Conservation (phyloP, 2,329 filamentous ascomycete genomes). For the Fusarium sambucinum region DNA sequence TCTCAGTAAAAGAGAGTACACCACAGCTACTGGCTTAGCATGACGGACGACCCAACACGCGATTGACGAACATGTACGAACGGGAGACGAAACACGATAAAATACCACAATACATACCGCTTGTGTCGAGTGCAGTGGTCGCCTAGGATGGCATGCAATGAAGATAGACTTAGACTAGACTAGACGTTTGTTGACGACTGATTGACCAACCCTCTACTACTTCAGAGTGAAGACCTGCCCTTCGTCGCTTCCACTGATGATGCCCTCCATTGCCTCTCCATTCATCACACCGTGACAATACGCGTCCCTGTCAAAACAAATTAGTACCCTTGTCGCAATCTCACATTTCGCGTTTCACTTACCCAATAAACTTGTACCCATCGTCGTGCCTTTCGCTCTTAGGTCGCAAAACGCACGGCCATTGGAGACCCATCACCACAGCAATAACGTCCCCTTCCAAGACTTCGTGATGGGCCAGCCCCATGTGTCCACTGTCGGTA, state of each 20-base stretch:
- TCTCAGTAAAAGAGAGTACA: slow-evolving; percentile 9
- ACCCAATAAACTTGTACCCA: slow-evolving; percentile 41
- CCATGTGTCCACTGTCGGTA: slow-evolving; percentile 35
- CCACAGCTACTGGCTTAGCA: slow-evolving; percentile 17
- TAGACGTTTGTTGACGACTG: slow-evolving; percentile 25
- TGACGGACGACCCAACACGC: slow-evolving; percentile 22
- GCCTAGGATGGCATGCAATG: slow-evolving; percentile 19
- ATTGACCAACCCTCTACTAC: neutral
- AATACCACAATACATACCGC: neutral
- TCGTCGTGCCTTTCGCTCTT: slow-evolving; percentile 7
- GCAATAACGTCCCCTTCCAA: slow-evolving; percentile 24
- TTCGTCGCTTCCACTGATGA: neutral
- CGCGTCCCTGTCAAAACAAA: slow-evolving; percentile 24
- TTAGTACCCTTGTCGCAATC: neutral
- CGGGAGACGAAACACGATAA: neutral
- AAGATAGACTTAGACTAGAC: slow-evolving; percentile 24
- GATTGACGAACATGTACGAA: slow-evolving; percentile 29
- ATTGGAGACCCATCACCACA: slow-evolving; percentile 23
- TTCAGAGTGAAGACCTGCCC: slow-evolving; percentile 5
- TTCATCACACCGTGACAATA: slow-evolving; percentile 40
- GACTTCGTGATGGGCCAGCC: slow-evolving; percentile 34
- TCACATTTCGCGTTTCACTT: slow-evolving; percentile 1
- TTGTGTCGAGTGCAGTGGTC: neutral
- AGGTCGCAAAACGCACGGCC: slow-evolving; percentile 29
- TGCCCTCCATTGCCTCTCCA: slow-evolving; percentile 22